Base-by-base conservation (phyloP, 2,329 filamentous ascomycete species). In the Colletotrichum graminicola region DNA sequence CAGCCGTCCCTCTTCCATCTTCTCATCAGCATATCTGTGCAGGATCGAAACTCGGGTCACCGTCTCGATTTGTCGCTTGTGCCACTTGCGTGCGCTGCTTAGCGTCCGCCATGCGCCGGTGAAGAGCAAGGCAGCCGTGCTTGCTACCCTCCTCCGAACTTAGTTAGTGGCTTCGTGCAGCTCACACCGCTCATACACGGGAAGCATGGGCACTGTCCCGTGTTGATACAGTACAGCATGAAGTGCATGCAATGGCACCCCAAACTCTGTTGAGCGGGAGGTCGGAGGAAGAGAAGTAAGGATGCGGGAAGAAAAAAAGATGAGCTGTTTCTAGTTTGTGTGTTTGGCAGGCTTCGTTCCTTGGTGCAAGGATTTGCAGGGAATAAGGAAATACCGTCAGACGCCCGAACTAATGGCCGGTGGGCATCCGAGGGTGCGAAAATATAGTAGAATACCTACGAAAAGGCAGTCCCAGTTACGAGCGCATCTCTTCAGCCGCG, bases 161-260 rank as follows among this genome's bases (percentile, higher is more conserved):
- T 60, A 73, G 56, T 62, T 51, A 52, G 60, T 68, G 62, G 55
- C 51, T 64, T 73, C 55, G 59, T 52, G 68, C 63, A n/a, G 61
- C 32, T 69, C 63, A 71, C 71, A 73, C 71, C 71, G 71, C 71
- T 73, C 63, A 61, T 71, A 60, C 51, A 63, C 59, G 51, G 54
- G 54, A 39, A 51, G 47, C 54, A 51, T 55, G 39, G 60, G 55
- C 49, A 54, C 47, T 47, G 62, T 47, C 54, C 62, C 11, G 67
- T 68, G 71, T 73, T 72, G 67, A 60, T 72, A 67, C 67, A 64
- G 67, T 62, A 39, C 39, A 41, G 36, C 55, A 29, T 56, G 12
- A 52, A 55, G 51, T 67, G 63, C 71, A 73, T 63, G 67, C 68
- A 67, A 72, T 72, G 68, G 68, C 47, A 73, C 71, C 71, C 67